These are phyloP conservation scores for Brassica balearica DNA, from an alignment of 441 rosid genomes.

Conservation along the genomic window DNA sequence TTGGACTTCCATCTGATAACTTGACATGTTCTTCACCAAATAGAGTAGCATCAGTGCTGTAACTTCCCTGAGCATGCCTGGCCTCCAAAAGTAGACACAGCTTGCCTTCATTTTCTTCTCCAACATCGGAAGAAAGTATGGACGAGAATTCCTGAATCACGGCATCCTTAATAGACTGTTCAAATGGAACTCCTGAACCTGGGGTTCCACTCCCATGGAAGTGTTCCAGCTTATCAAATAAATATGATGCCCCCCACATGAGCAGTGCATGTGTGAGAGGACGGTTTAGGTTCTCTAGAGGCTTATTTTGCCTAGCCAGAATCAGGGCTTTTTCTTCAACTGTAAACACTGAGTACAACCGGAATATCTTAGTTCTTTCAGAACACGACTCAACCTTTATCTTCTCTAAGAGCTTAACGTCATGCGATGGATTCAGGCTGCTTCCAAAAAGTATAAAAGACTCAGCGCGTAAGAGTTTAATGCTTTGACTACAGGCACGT, in stretches of 20 bases:
- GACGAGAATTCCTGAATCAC: constrained; percentile 62
- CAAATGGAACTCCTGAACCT: constrained; percentile 41
- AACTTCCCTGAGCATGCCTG: constrained; percentile 60
- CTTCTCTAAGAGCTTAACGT: constrained; percentile 75
- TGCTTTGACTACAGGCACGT: constrained; percentile 76
- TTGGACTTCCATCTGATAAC: constrained; percentile 59
- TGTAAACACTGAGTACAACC: constrained; percentile 74
- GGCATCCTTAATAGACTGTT: constrained; percentile 47
- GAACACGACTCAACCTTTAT: constrained; percentile 56
- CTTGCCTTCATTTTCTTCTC: constrained; percentile 45
- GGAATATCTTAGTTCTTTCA: constrained; percentile 58
- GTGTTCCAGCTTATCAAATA: constrained; percentile 69
- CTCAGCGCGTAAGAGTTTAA: constrained; percentile 80
- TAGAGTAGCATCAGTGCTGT: constrained; percentile 54
- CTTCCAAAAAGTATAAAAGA: constrained; percentile 78
- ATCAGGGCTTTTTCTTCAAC: constrained; percentile 83
- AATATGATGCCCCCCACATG: constrained; percentile 83
- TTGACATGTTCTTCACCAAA: constrained; percentile 67
- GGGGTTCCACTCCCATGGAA: constrained; percentile 53
- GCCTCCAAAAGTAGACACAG: constrained; percentile 43
- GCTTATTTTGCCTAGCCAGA: constrained; percentile 67
- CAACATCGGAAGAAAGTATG: constrained; percentile 56
- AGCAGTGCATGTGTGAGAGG: constrained; percentile 64
- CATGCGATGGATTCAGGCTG: constrained; percentile 81
- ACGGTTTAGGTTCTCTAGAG: constrained; percentile 55